These are phyloP conservation scores for Houttuynia cordata DNA, from an alignment of 164 flowering plant species.

Conservation along the genomic window DNA sequence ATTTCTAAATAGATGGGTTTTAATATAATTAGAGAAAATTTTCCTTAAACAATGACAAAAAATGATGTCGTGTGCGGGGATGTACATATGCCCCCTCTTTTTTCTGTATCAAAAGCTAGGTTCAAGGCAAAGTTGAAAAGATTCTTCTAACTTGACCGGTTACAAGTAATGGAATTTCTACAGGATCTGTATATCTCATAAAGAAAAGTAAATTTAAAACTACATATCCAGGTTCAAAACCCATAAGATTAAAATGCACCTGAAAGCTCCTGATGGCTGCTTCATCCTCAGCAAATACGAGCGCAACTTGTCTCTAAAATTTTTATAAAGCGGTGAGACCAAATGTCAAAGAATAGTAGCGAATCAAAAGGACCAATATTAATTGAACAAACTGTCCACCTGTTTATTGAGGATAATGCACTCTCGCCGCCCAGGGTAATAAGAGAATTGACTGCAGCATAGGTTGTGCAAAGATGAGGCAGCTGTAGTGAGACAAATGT, in stretches of 20 bases:
- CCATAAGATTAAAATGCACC: conserved; percentile 27
- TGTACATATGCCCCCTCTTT: too few relatives aligned
- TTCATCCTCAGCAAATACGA: conserved; percentile 73
- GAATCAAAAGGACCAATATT: not conserved
- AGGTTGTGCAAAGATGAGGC: conserved; percentile 96
- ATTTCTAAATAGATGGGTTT: too few relatives aligned
- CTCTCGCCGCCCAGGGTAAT: conserved; percentile 67
- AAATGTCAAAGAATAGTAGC: not conserved
- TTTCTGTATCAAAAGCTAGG: too few relatives aligned
- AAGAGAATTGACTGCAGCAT: conserved; percentile 91
- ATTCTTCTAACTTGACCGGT: too few relatives aligned
- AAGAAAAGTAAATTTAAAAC: too few relatives aligned
- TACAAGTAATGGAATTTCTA: too few relatives aligned
- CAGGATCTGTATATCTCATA: too few relatives aligned
- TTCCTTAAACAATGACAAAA: too few relatives aligned
- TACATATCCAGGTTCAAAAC: not conserved
- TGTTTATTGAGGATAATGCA: conserved; percentile 78
- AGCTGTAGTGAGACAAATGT: conserved; percentile 31
- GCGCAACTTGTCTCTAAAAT: conserved; percentile 46
- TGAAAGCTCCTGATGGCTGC: conserved; percentile 69
- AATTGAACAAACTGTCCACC: conserved; percentile 41
- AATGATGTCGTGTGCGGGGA: too few relatives aligned
- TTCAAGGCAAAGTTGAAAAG: too few relatives aligned
- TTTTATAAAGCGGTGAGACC: conserved; percentile 6
- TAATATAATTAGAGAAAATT: too few relatives aligned